These are phyloP conservation scores for Aphanomyces stellatus DNA, from an alignment of 352 stramenopile genomes.

Conservation along the genomic window DNA sequence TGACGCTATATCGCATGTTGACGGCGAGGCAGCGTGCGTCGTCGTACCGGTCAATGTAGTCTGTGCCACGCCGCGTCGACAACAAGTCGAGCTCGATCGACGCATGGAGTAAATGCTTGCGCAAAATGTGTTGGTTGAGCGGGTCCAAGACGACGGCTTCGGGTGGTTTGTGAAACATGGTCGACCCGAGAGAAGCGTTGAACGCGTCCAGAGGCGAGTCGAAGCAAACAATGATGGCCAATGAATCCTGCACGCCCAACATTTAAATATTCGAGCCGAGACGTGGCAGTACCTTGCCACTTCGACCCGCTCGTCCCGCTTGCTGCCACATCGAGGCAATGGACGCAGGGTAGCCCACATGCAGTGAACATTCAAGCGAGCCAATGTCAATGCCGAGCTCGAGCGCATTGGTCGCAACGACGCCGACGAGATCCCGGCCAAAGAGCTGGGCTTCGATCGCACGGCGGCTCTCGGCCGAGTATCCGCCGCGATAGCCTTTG, in stretches of 20 bases:
- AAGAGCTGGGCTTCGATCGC: conserved; percentile 95
- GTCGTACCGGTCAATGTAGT: conserved; percentile 50
- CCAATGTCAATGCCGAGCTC: conserved; percentile 96
- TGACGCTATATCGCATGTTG: background rate
- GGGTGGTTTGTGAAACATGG: conserved; percentile 61
- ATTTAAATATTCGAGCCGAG: background rate
- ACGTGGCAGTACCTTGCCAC: conserved; percentile 26
- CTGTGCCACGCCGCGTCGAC: conserved; percentile 40
- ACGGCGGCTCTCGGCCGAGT: conserved; percentile 85
- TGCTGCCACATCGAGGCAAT: conserved; percentile 95
- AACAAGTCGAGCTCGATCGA: conserved; percentile 88
- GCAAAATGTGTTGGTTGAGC: conserved; percentile 79
- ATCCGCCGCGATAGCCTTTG: conserved; percentile 94
- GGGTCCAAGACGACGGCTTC: conserved; percentile 81
- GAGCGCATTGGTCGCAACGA: conserved; percentile 94
- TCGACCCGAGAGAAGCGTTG: conserved; percentile 49
- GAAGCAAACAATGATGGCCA: conserved; percentile 94
- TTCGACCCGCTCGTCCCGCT: conserved; percentile 89
- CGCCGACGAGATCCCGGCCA: conserved; percentile 87
- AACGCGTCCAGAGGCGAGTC: conserved; percentile 92
- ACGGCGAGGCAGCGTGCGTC: background rate
- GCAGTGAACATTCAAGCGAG: conserved; percentile 92
- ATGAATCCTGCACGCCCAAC: conserved; percentile 45
- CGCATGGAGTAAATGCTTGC: conserved; percentile 92
- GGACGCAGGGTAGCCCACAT: conserved; percentile 91